Percentiles rank a stretch among this genome's conserved stretches.
Evolutionary conservation across 1,284 basidiomycete genomes (phyloP).

Genomic region (Phellinidium pouzarii): DNA sequence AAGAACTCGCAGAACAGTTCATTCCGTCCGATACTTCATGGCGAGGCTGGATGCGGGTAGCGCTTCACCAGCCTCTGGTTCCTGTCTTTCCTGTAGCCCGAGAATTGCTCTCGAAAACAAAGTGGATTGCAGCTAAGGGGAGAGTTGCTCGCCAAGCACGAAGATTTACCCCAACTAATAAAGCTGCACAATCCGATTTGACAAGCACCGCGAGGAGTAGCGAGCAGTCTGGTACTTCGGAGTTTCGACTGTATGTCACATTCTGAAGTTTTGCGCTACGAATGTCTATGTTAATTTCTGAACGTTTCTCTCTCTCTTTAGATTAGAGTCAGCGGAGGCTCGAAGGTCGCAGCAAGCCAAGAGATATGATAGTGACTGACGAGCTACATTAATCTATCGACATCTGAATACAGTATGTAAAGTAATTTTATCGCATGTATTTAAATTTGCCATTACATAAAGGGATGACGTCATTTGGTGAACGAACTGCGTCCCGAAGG

Average conservation of each 20-base stretch:
- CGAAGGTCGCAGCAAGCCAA: not conserved
- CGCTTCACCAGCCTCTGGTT: slow-evolving; percentile 66
- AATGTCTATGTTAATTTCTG: not conserved
- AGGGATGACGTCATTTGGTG: no score
- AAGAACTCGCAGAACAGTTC: slow-evolving; percentile 77
- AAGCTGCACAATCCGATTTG: not conserved
- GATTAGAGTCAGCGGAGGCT: not conserved
- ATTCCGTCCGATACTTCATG: slow-evolving; percentile 70
- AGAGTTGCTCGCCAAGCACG: slow-evolving; percentile 12
- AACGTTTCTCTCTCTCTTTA: no score
- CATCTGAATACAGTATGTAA: no score
- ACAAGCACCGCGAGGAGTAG: not conserved
- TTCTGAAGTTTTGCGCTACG: no score
- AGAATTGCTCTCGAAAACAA: slow-evolving; percentile 69
- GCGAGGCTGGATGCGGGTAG: slow-evolving; percentile 78
- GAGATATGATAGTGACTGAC: not conserved
- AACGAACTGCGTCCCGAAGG: no score
- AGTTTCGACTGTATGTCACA: slow-evolving; percentile 1
- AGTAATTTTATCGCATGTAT: not conserved
- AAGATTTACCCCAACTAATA: not conserved
- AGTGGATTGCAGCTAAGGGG: slow-evolving; percentile 42
- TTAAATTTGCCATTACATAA: not conserved
- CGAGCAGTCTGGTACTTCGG: slow-evolving; percentile 7
- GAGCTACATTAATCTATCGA: not conserved
- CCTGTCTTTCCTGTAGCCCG: slow-evolving; percentile 70